Percentiles rank a stretch among this genome's conserved stretches.
Evolutionary conservation across 768 basidiomycete genomes (phyloP).

Genomic region (Rhizopogon vesiculosus): DNA sequence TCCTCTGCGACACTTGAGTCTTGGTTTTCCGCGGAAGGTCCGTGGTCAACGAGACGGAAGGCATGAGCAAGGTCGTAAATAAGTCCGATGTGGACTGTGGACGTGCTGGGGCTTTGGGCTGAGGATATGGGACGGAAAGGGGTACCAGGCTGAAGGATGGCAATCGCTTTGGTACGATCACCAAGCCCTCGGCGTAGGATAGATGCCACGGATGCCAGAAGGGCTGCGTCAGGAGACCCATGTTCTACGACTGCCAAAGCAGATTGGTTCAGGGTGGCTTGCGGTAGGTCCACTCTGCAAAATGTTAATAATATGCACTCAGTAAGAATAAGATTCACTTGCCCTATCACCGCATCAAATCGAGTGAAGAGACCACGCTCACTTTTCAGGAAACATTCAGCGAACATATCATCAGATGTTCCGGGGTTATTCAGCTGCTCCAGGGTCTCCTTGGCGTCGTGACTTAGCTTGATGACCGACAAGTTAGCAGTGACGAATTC

Average conservation of each 20-base stretch:
- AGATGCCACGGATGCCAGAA: slow-evolving; percentile 48
- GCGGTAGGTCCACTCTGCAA: slow-evolving; percentile 44
- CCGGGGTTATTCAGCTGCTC: slow-evolving; percentile 49
- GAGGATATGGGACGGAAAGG: slow-evolving; percentile 45
- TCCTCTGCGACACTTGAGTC: slow-evolving; percentile 43
- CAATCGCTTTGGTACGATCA: slow-evolving; percentile 61
- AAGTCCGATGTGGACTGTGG: slow-evolving; percentile 66
- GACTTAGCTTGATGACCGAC: slow-evolving; percentile 47
- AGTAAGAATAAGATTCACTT: slow-evolving; percentile 12
- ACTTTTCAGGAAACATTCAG: slow-evolving; percentile 69
- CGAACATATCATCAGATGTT: slow-evolving; percentile 57
- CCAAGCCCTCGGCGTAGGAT: slow-evolving; percentile 65
- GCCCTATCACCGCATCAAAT: slow-evolving; percentile 75
- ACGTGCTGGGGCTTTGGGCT: slow-evolving; percentile 45
- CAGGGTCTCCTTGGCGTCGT: slow-evolving; percentile 75
- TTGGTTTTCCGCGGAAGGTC: slow-evolving; percentile 69
- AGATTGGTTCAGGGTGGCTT: slow-evolving; percentile 37
- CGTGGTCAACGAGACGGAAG: slow-evolving; percentile 87
- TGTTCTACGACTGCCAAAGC: slow-evolving; percentile 41
- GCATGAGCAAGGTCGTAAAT: slow-evolving; percentile 69
- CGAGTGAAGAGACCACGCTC: slow-evolving; percentile 56
- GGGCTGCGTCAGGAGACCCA: slow-evolving; percentile 54
- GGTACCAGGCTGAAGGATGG: slow-evolving; percentile 52
- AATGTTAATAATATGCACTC: slow-evolving; percentile 4
- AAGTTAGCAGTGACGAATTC: background rate